Conservation (phyloP, 208 protist species). For the Acanthamoeba polyphaga region DNA sequence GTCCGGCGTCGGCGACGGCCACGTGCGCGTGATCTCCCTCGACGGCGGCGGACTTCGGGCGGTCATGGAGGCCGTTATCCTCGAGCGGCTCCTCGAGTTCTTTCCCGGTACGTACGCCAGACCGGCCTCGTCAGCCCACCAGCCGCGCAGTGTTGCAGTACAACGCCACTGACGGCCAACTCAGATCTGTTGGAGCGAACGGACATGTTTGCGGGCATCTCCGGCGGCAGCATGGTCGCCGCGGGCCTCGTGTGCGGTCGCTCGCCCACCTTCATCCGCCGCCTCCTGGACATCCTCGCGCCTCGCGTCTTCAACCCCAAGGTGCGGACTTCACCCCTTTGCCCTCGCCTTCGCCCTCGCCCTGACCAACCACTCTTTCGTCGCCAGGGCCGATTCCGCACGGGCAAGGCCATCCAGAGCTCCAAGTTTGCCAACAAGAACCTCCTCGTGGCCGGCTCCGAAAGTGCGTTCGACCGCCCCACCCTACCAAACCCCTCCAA, state of each 20-base stretch:
- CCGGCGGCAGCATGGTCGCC: constrained; percentile 62
- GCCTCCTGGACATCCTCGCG: constrained; percentile 22
- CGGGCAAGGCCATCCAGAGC: constrained; percentile 64
- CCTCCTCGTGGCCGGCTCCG: constrained; percentile 31
- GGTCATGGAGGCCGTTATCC: constrained; percentile 73
- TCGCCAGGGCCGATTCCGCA: constrained; percentile 20
- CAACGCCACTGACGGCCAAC: neutral
- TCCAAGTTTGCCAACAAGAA: constrained; percentile 73
- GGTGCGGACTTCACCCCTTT: neutral
- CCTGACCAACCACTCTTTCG: neutral
- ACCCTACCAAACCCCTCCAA: neutral
- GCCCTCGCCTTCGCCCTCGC: neutral
- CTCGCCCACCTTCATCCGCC: constrained; percentile 62
- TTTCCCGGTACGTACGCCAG: neutral
- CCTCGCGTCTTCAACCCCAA: constrained; percentile 65
- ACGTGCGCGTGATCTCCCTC: constrained; percentile 50
- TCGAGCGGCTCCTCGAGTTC: constrained; percentile 38
- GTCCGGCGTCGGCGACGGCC: constrained; percentile 56
- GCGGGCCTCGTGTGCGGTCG: constrained; percentile 32
- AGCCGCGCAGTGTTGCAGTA: neutral
- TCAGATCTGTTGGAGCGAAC: constrained; percentile 53
- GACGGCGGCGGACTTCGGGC: constrained; percentile 50
- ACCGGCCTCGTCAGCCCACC: neutral
- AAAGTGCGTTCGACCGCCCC: neutral
- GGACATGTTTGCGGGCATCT: constrained; percentile 69